Evolutionary conservation across 192 early-diverging fungal genomes (phyloP).

Genomic region (Radiomyces spectabilis): DNA sequence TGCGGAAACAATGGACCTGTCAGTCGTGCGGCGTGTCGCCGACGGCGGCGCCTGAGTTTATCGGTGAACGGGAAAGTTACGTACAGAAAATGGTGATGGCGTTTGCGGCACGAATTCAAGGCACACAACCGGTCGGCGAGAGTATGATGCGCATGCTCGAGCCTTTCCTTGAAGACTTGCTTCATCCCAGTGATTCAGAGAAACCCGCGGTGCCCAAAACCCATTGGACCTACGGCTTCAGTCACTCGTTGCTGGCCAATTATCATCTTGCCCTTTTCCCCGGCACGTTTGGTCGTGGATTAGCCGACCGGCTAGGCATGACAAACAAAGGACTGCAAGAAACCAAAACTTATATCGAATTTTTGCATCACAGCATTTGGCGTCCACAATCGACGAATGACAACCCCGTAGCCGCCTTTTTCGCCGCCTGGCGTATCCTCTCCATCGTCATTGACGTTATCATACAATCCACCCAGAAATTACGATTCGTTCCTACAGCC

Average conservation of each 20-base stretch:
- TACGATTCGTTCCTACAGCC: conserved; percentile 1
- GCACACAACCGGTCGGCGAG: not conserved
- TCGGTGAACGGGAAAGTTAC: conserved; percentile 14
- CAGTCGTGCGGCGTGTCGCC: not conserved
- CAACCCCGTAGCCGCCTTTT: conserved; percentile 22
- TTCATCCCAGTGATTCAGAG: conserved; percentile 8
- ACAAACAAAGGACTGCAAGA: conserved; percentile 18
- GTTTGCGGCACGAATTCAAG: conserved; percentile 9
- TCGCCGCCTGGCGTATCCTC: conserved; percentile 24
- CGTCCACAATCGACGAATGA: not conserved
- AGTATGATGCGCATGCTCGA: conserved; percentile 25
- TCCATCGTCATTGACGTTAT: conserved; percentile 13
- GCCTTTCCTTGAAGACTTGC: conserved; percentile 13
- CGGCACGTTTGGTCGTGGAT: conserved; percentile 17
- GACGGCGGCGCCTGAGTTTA: not conserved
- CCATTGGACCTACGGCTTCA: conserved; percentile 29
- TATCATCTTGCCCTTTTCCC: conserved; percentile 24
- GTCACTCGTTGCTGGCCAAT: conserved; percentile 17
- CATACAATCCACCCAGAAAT: conserved; percentile 12
- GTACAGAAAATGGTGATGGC: conserved; percentile 16
- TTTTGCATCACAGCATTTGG: conserved; percentile 10
- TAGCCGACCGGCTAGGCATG: conserved; percentile 10
- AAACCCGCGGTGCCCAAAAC: conserved; percentile 7
- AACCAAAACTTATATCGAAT: conserved; percentile 17
- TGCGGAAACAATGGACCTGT: conserved; percentile 8